A percentile compares a stretch with the other conserved stretches of the same genome.
Evolutionary conservation across 495 filamentous ascomycete species (phyloP).

Genomic region (Sabuloglossum arenarium): DNA sequence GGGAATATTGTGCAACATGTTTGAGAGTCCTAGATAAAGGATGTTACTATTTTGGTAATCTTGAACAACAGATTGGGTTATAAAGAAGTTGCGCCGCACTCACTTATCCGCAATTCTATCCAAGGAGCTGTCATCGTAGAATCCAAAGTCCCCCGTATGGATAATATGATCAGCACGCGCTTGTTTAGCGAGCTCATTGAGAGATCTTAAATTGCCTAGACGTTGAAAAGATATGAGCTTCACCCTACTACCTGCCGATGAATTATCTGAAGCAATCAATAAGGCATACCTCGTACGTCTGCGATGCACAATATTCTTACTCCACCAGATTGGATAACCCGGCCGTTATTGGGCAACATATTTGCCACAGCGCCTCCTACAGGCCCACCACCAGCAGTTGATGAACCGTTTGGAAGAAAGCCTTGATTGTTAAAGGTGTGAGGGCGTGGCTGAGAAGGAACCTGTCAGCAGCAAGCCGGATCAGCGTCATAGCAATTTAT

Average conservation of each 20-base stretch:
- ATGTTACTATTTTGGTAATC: conserved; percentile 12
- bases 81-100: conserved; percentile 17
- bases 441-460: conserved; percentile 7
- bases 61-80: not conserved
- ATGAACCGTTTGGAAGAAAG: conserved; percentile 9
- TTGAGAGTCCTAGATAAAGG: conserved; percentile 57
- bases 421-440: conserved; percentile 19
- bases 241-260: not conserved
- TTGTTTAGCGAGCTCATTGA: conserved; percentile 88
- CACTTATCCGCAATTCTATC: conserved; percentile 98
- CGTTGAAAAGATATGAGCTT: not conserved
- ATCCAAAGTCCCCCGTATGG: conserved; percentile 97
- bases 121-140: conserved; percentile 90
- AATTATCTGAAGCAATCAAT: not conserved
- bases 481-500: not conserved
- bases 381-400: conserved; percentile 11
- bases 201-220: conserved; percentile 75
- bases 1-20: conserved; percentile 97
- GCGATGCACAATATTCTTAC: conserved; percentile 86
- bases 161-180: conserved; percentile 91
- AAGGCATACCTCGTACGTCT: conserved; percentile 70
- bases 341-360: conserved; percentile 43
- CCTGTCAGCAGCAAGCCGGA: not conserved
- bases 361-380: conserved; percentile 19
- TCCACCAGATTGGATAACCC: conserved; percentile 65